A percentile compares a stretch with the other conserved stretches of the same genome.
Conservation (phyloP, 352 stramenopile genomes). For the Pythium monospermum region DNA sequence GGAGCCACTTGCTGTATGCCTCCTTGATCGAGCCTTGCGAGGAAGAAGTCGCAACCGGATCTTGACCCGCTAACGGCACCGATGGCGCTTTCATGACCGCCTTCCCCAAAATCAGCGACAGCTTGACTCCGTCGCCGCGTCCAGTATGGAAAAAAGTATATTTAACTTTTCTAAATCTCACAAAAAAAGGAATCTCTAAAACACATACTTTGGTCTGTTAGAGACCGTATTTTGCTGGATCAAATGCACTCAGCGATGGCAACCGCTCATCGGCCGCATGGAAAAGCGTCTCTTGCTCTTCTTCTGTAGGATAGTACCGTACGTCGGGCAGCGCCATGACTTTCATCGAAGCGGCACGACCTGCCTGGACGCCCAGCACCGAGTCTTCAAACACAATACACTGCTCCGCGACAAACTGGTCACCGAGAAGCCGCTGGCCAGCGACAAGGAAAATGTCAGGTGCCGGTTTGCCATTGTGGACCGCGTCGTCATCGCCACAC, state of each 20-base stretch:
- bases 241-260: slow-evolving; percentile 53
- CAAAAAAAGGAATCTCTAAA: too few species aligned
- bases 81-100: not conserved
- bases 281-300: slow-evolving; percentile 43
- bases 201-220: too few species aligned
- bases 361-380: slow-evolving; percentile 54
- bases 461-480: slow-evolving; percentile 65
- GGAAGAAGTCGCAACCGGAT: not conserved
- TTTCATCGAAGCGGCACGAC: slow-evolving; percentile 60
- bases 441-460: slow-evolving; percentile 80
- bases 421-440: slow-evolving; percentile 43
- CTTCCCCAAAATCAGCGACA: slow-evolving; percentile 7
- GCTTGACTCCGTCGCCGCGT: not conserved
- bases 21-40: slow-evolving; percentile 7
- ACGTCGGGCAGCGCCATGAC: slow-evolving; percentile 66
- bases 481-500: slow-evolving; percentile 64
- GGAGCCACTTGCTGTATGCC: slow-evolving; percentile 17
- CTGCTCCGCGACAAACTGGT: slow-evolving; percentile 30
- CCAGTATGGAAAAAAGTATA: too few species aligned
- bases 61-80: not conserved
- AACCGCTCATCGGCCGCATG: slow-evolving; percentile 58
- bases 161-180: not conserved
- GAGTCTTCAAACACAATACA: slow-evolving; percentile 82
- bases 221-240: slow-evolving; percentile 27
- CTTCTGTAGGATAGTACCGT: slow-evolving; percentile 49